A percentile compares a stretch with the other conserved stretches of the same genome.
Evolutionary conservation across 495 filamentous ascomycete species (phyloP).

Genomic region (Aspergillus sclerotiicarbonarius): DNA sequence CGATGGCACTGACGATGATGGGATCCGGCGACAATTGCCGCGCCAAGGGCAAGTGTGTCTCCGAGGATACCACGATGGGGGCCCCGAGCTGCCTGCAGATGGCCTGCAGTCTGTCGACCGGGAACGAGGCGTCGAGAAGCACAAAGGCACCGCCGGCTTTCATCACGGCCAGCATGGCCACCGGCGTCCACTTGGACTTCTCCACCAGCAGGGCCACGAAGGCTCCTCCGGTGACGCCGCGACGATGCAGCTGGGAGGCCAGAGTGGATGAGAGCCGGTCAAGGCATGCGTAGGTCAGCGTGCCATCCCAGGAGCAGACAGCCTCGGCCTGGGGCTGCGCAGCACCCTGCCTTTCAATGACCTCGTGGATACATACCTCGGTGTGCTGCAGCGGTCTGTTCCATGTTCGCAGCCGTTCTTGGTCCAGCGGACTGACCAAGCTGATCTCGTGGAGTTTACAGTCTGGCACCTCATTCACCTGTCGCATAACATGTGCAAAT

Average conservation of each 20-base stretch:
- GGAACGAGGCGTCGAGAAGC: background rate
- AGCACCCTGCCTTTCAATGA: background rate
- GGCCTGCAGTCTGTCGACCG: background rate
- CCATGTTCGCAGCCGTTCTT: slow-evolving; percentile 28
- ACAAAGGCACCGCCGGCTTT: slow-evolving; percentile 43
- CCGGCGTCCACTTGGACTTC: slow-evolving; percentile 45
- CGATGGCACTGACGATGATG: background rate
- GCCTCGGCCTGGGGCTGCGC: background rate
- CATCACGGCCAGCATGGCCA: slow-evolving; percentile 40
- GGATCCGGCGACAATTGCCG: too few relatives aligned
- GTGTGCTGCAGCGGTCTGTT: slow-evolving; percentile 24
- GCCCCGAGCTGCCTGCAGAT: background rate
- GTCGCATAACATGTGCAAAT: background rate
- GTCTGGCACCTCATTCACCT: background rate
- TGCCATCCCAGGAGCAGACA: background rate
- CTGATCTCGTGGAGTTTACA: background rate
- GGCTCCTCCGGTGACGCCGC: slow-evolving; percentile 34
- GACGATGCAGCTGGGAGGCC: background rate
- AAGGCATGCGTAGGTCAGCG: background rate
- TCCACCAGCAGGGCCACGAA: slow-evolving; percentile 54
- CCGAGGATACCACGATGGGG: background rate
- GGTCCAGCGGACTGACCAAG: slow-evolving; percentile 15
- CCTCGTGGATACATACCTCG: slow-evolving; percentile 3
- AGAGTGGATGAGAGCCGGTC: background rate
- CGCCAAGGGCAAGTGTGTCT: background rate